Evolutionary conservation across 345 rosid species (phyloP), one percentile per base, ranked within the genome.

Genomic region (Gossypium sturtianum): DNA sequence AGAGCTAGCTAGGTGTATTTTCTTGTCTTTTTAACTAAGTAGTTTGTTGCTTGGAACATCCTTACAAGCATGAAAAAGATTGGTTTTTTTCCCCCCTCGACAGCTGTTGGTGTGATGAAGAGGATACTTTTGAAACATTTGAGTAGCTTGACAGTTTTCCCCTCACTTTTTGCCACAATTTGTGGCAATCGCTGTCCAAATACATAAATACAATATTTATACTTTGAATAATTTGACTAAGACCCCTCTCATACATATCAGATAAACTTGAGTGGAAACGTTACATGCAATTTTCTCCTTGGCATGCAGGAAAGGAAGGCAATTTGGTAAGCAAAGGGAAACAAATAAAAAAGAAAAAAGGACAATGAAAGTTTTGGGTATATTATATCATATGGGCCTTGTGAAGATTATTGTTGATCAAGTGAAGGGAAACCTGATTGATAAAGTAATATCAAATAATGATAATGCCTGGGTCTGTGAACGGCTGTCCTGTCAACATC

Each of bases 101-200:
- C 81, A 75, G 82, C 66, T 77, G 86, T 78, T 73, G 78, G 43
- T 44, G 22, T 73, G 80, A 51, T 44, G 22, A 29, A 16, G 53
- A 71, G 47, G 72, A 59, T 11, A 67, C 72, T 65, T 77, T 71
- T 29, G 56, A 71, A 58, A 29, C 56, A 44, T 75, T 83, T 80
- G 83, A 80, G 86, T 83, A 78, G 81, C 86, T 80, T 83, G 63
- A 58, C 60, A 80, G 86, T 76, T 78, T 80, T 58, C 80, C 56
- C 58, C 76, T 75, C 66, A 66, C 69, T 72, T 78, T 72, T 25
- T 49, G 69, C 82, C 72, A 71, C 25, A 74, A 59, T 53, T 75
- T 54, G 66, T 56, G 80, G 78, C 77, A 44, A 71, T 80, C 76
- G 20, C 53, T 12, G 8, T 80, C 80, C 49, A 45, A 12, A 9